Evolutionary conservation across 192 early-diverging fungal species (phyloP).

Genomic region (Pilaira anomala): DNA sequence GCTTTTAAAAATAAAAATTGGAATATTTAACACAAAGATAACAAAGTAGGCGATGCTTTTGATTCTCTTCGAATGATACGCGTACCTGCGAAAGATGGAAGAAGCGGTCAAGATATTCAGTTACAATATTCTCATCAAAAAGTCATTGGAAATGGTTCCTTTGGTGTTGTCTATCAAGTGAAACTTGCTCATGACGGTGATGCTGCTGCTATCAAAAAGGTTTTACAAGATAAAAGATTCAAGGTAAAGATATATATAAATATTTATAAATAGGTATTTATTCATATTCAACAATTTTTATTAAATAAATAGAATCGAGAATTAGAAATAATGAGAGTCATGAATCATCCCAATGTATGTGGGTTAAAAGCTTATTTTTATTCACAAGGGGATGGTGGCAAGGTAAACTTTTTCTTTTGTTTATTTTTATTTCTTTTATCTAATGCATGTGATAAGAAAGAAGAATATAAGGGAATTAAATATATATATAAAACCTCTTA

Average conservation of each 20-base stretch:
- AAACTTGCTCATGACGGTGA: conserved; percentile 77
- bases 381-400: conserved; percentile 82
- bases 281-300: too few species aligned
- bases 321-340: conserved; percentile 88
- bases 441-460: conserved; percentile 10
- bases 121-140: conserved; percentile 90
- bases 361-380: conserved; percentile 90
- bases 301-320: conserved; percentile 80
- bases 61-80: conserved; percentile 63
- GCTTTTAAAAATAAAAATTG: too few species aligned
- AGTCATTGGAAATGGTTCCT: conserved; percentile 95
- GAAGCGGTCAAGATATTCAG: conserved; percentile 79
- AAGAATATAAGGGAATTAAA: not conserved
- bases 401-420: conserved; percentile 9
- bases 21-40: not conserved
- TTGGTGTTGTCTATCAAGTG: conserved; percentile 97
- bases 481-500: not conserved
- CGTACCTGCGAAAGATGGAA: conserved; percentile 83
- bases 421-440: conserved; percentile 1
- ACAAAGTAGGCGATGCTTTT: conserved; percentile 24
- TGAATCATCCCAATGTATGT: conserved; percentile 91
- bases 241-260: conserved; percentile 57
- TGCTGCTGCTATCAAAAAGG: conserved; percentile 94
- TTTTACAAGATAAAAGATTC: conserved; percentile 97
- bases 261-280: not conserved